Evolutionary conservation across 352 stramenopile species (phyloP).

Genomic region (Globisporangium radiosum): DNA sequence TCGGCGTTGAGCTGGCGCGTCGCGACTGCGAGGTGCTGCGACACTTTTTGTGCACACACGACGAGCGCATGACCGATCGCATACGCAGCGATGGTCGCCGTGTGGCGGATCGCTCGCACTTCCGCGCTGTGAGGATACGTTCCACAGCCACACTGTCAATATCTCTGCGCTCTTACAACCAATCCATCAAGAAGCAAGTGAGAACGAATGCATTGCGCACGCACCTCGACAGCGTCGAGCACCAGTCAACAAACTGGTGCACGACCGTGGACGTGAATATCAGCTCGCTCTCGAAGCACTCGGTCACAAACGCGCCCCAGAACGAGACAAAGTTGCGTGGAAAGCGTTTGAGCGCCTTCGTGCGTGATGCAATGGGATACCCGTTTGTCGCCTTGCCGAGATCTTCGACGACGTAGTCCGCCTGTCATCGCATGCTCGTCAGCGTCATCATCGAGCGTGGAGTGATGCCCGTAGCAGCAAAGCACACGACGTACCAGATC

Average conservation of each 20-base stretch:
- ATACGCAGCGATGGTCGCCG: slow-evolving; percentile 61
- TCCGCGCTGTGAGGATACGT: slow-evolving; percentile 39
- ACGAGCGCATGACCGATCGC: slow-evolving; percentile 63
- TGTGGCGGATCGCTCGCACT: slow-evolving; percentile 78
- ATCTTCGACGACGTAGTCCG: slow-evolving; percentile 58
- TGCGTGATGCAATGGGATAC: slow-evolving; percentile 63
- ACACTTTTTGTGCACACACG: slow-evolving; percentile 36
- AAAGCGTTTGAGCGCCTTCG: slow-evolving; percentile 57
- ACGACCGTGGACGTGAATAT: slow-evolving; percentile 65
- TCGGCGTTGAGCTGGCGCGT: slow-evolving; percentile 70
- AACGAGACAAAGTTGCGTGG: slow-evolving; percentile 64
- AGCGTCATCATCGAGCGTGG: not conserved
- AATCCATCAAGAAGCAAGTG: not conserved
- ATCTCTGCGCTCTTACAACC: not conserved
- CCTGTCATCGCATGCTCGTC: slow-evolving; percentile 2
- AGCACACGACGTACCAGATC: slow-evolving; percentile 27
- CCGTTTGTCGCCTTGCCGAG: slow-evolving; percentile 48
- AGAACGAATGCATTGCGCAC: too few species aligned
- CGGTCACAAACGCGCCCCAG: slow-evolving; percentile 68
- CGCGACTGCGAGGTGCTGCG: slow-evolving; percentile 56
- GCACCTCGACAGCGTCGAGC: slow-evolving; percentile 74
- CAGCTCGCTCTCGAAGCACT: slow-evolving; percentile 78
- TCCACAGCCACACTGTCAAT: not conserved
- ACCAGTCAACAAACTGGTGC: slow-evolving; percentile 69
- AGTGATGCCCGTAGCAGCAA: not conserved